phyloP scores from a whole-genome alignment of 129 eudicot genomes.

The Flaveria linearis region DNA sequence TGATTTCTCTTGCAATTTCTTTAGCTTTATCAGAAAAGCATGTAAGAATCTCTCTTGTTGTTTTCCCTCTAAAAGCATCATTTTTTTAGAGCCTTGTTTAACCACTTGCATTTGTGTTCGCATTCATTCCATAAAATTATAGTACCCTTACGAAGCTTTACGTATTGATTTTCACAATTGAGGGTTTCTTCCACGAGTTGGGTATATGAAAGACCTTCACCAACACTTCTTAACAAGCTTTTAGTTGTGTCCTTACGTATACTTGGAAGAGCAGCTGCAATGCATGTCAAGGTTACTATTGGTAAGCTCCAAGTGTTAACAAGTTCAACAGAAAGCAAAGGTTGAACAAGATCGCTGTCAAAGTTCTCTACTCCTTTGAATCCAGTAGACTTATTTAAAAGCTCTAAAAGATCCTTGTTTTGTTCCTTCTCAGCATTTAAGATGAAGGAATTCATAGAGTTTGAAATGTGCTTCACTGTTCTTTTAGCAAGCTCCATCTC shows the following conservation, averaged over 20 bases:
- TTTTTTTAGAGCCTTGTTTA: slow-evolving; percentile 22
- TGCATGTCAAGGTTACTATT: slow-evolving; percentile 27
- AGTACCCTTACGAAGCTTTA: slow-evolving; percentile 23
- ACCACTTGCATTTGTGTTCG: slow-evolving; percentile 30
- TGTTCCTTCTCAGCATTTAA: slow-evolving; percentile 9
- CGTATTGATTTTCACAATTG: neutral
- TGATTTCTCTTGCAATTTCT: neutral
- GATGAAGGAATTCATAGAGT: slow-evolving; percentile 1
- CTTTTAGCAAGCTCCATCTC: neutral
- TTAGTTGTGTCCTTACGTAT: neutral
- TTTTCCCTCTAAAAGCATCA: slow-evolving; percentile 5
- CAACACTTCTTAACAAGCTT: slow-evolving; percentile 6
- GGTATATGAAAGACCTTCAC: slow-evolving; percentile 22
- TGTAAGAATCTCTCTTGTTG: slow-evolving; percentile 13
- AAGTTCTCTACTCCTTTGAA: slow-evolving; percentile 17
- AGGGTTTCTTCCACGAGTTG: slow-evolving; percentile 1
- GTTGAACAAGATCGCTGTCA: neutral
- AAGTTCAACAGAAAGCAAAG: neutral
- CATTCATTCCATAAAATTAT: slow-evolving; percentile 29
- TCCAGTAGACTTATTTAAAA: slow-evolving; percentile 15
- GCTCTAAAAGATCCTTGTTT: neutral
- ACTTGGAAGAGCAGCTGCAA: slow-evolving; percentile 9
- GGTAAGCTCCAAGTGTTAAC: slow-evolving; percentile 18
- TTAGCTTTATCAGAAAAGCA: slow-evolving; percentile 29
- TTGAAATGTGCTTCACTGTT: neutral